Evolutionary conservation across 1,139 yeast genomes (phyloP), one percentile per base, ranked within the genome.

Genomic region (Pichia sp.): DNA sequence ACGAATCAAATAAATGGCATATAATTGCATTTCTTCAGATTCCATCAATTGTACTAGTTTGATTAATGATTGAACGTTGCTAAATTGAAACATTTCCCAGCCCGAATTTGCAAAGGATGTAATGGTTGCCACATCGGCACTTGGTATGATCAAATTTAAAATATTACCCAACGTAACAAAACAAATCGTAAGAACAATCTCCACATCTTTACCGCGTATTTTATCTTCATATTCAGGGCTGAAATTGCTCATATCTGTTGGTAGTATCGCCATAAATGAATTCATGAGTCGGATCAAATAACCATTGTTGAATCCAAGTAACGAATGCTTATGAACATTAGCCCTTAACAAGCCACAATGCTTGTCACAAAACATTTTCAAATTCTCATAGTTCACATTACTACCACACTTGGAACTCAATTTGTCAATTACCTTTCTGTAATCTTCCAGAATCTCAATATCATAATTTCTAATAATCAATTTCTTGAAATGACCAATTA

Each of bases 251-350:
- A 47, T 30, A 34, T 48, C 36, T 14, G 30, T 28, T 15, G 53
- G 53, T 24, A 45, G 12, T 12, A 50, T 50, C 24, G 44, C 30
- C 28, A 39, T 34, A 15, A 44, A 47, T 12, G 41, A 44, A 27
- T 45, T 44, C 37, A 44, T 34, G n/a, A 50, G 34, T 36, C 45
- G 24, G 5, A 46, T 30, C 6, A 30, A 11, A 20, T 39, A 48
- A 3, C 41, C 38, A 22, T 37, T 33, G 11, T 44, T 24, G 6
- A 38, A 46, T 5, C n/a, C 39, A 8, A 14, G 39, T 28, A 30
- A 30, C 11, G 35, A 35, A 9, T 36, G 12, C 1, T 15, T 38
- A 14, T n/a, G 11, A 7, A 20, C 27, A 14, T 38, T 24, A 6
- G 22, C n/a, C 9, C 18, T 34, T 4, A 46, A 12, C 9, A 46